phyloP scores from a whole-genome alignment of 2,329 filamentous ascomycete species.

The Hymenoscyphus scutula region DNA sequence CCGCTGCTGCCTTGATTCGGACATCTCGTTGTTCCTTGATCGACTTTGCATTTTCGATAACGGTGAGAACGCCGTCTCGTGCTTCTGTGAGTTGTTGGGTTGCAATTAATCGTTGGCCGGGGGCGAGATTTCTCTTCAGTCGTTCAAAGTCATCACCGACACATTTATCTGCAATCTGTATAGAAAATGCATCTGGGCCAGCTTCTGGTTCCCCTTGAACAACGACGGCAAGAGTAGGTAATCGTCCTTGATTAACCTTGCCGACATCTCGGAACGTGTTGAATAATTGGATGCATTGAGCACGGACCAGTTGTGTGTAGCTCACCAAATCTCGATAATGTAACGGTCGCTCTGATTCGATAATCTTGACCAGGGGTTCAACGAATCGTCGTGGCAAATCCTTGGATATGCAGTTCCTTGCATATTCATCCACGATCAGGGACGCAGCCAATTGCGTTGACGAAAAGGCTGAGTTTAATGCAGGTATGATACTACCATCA shows the following conservation, averaged over 20 bases:
- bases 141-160: constrained; percentile 81
- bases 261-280: constrained; percentile 90
- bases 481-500: constrained; percentile 62
- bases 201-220: constrained; percentile 92
- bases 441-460: constrained; percentile 83
- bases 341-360: constrained; percentile 76
- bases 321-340: constrained; percentile 89
- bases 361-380: constrained; percentile 66
- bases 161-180: constrained; percentile 84
- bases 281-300: constrained; percentile 86
- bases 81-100: constrained; percentile 77
- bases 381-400: constrained; percentile 58
- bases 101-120: constrained; percentile 82
- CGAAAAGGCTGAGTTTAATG: constrained; percentile 70
- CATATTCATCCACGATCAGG: constrained; percentile 86
- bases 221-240: constrained; percentile 82
- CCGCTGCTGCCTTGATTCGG: constrained; percentile 81
- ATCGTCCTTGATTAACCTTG: constrained; percentile 70
- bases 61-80: constrained; percentile 63
- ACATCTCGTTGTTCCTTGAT: constrained; percentile 81
- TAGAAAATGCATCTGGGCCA: constrained; percentile 87
- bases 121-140: constrained; percentile 83
- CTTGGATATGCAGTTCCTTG: constrained; percentile 54
- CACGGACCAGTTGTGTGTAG: constrained; percentile 83
- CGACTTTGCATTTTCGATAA: constrained; percentile 75